Evolutionary conservation across 805 yeast genomes (phyloP).

Genomic region (Dipodascopsis tothii): DNA sequence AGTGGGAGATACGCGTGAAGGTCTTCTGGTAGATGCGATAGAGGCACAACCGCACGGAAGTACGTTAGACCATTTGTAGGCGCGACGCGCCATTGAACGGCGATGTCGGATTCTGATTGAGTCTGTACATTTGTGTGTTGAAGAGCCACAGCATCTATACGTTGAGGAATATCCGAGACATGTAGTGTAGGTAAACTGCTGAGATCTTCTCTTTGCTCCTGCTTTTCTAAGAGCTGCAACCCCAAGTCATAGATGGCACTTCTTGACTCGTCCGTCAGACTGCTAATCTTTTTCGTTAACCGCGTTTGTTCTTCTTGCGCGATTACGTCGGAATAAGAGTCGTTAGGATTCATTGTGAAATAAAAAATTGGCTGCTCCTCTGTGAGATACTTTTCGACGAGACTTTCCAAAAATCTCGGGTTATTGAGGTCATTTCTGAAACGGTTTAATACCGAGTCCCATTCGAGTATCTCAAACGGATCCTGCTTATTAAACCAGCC

Average conservation of each 20-base stretch:
- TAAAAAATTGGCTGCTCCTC: slow-evolving; percentile 50
- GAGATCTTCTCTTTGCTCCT: slow-evolving; percentile 61
- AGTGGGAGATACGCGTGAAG: slow-evolving; percentile 66
- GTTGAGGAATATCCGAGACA: slow-evolving; percentile 61
- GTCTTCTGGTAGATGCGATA: slow-evolving; percentile 52
- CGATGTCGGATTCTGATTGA: slow-evolving; percentile 32
- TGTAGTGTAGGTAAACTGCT: slow-evolving; percentile 73
- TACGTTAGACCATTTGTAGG: slow-evolving; percentile 79
- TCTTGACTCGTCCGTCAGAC: slow-evolving; percentile 49
- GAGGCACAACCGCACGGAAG: slow-evolving; percentile 55
- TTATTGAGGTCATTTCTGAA: slow-evolving; percentile 59
- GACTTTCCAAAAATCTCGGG: slow-evolving; percentile 52
- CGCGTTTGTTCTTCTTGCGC: slow-evolving; percentile 51
- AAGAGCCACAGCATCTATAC: slow-evolving; percentile 37
- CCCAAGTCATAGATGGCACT: slow-evolving; percentile 56
- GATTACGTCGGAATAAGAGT: slow-evolving; percentile 44
- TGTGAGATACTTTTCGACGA: slow-evolving; percentile 49
- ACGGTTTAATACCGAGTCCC: slow-evolving; percentile 49
- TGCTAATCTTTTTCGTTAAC: slow-evolving; percentile 38
- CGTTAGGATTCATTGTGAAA: slow-evolving; percentile 70
- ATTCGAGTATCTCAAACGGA: slow-evolving; percentile 61
- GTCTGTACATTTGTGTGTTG: slow-evolving; percentile 5
- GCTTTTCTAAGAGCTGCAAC: slow-evolving; percentile 50
- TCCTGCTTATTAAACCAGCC: slow-evolving; percentile 79
- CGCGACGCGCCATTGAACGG: slow-evolving; percentile 44